These are phyloP conservation scores for Soucietia sequanensis DNA, from an alignment of 805 yeast genomes.

Conservation along the genomic window DNA sequence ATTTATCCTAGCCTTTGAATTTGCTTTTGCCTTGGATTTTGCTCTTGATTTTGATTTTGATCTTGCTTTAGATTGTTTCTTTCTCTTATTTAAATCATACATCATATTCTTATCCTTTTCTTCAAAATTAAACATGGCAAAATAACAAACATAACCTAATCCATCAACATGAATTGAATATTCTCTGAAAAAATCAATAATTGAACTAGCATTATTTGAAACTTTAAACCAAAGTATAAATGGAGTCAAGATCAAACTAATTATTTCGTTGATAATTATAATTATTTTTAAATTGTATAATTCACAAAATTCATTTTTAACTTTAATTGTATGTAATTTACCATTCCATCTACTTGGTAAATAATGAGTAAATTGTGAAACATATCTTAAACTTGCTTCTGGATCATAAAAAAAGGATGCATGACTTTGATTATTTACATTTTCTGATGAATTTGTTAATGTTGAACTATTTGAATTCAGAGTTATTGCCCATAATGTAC, in stretches of 20 bases:
- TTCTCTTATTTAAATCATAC: slow-evolving; percentile 24
- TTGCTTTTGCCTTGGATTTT: slow-evolving; percentile 8
- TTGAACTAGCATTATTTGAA: slow-evolving; percentile 68
- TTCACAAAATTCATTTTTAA: slow-evolving; percentile 77
- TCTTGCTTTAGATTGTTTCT: slow-evolving; percentile 12
- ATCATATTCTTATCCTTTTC: slow-evolving; percentile 50
- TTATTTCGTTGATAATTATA: slow-evolving; percentile 70
- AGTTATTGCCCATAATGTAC: slow-evolving; percentile 84
- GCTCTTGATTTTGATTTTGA: slow-evolving; percentile 8
- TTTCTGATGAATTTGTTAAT: slow-evolving; percentile 20
- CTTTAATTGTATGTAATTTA: slow-evolving; percentile 76
- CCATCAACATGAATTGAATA: slow-evolving; percentile 91
- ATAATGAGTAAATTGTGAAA: slow-evolving; percentile 87
- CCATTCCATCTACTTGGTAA: slow-evolving; percentile 87
- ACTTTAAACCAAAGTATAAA: slow-evolving; percentile 84
- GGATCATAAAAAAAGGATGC: slow-evolving; percentile 76
- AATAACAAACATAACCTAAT: slow-evolving; percentile 88
- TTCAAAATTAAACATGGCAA: slow-evolving; percentile 87
- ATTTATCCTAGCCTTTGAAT: slow-evolving; percentile 5
- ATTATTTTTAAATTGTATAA: slow-evolving; percentile 73
- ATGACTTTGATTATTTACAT: slow-evolving; percentile 21
- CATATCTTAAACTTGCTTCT: slow-evolving; percentile 76
- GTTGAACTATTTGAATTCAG: slow-evolving; percentile 48
- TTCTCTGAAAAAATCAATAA: slow-evolving; percentile 89
- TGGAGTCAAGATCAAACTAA: slow-evolving; percentile 83